Evolutionary conservation across 768 basidiomycete genomes (phyloP).

Genomic region (Hebeloma cylindrosporum): DNA sequence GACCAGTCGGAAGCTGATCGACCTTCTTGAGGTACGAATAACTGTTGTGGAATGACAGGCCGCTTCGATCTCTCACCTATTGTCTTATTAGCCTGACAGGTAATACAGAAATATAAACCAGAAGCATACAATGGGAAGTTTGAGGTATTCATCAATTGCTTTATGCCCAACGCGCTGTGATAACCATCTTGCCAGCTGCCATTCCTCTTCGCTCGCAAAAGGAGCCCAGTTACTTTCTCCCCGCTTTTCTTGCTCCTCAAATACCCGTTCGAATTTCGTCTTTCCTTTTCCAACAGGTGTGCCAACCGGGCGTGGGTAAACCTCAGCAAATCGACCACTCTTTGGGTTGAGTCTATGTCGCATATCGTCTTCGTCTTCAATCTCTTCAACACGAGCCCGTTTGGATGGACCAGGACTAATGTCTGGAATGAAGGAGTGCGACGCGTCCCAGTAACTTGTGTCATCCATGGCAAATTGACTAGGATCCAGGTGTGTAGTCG

Average conservation of each 20-base stretch:
- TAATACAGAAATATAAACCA: neutral
- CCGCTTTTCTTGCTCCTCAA: neutral
- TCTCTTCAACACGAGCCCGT: neutral
- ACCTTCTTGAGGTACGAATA: conserved; percentile 14
- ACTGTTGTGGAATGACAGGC: conserved; percentile 14
- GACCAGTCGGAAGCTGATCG: conserved; percentile 22
- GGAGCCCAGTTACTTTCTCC: neutral
- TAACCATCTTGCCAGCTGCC: conserved; percentile 15
- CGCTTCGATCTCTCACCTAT: conserved; percentile 4
- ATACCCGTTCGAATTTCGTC: neutral
- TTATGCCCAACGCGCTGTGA: conserved; percentile 10
- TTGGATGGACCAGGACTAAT: neutral
- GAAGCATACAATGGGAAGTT: conserved; percentile 13
- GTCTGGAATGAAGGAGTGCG: too few species aligned
- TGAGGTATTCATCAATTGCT: conserved; percentile 12
- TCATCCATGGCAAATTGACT: too few species aligned
- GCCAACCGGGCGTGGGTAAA: conserved; percentile 1
- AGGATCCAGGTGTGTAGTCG: too few species aligned
- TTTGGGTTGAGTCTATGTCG: neutral
- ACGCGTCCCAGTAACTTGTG: too few species aligned
- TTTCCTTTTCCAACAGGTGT: neutral
- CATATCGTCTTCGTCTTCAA: neutral
- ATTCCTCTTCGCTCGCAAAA: conserved; percentile 11
- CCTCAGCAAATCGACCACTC: neutral
- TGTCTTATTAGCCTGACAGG: too few species aligned